Percentiles rank a stretch among this genome's conserved stretches.
Evolutionary conservation across 768 basidiomycete genomes (phyloP).

Genomic region (Suillus tomentosus): DNA sequence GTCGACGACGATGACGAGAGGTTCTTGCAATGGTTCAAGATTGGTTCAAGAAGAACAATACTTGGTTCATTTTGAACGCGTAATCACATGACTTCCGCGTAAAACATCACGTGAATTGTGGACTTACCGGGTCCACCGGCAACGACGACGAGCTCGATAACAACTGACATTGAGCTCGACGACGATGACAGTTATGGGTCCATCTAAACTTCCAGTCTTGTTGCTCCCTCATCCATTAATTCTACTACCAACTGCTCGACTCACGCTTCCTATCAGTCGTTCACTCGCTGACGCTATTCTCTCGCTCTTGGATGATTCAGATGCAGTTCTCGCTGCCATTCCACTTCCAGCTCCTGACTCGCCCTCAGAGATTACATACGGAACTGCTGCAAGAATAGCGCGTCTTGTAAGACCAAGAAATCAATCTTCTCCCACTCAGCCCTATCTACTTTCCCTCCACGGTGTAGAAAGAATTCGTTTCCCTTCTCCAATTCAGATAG

Average conservation of each 20-base stretch:
- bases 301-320: conserved; percentile 67
- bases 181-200: neutral
- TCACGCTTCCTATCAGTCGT: conserved; percentile 67
- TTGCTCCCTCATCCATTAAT: conserved; percentile 70
- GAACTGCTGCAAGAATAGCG: conserved; percentile 70
- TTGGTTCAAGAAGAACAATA: conserved; percentile 6
- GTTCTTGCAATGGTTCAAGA: conserved; percentile 4
- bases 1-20: neutral
- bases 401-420: conserved; percentile 68
- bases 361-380: conserved; percentile 49
- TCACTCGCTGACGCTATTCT: conserved; percentile 66
- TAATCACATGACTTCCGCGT: conserved; percentile 6
- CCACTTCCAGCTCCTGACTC: conserved; percentile 39
- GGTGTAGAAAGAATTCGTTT: conserved; percentile 70
- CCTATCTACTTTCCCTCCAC: conserved; percentile 71
- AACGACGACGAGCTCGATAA: neutral
- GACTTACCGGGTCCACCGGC: conserved; percentile 3
- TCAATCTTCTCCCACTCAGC: conserved; percentile 40
- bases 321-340: conserved; percentile 66
- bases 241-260: conserved; percentile 71
- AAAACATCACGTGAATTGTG: conserved; percentile 17
- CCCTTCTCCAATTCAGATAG: conserved; percentile 38
- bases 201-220: conserved; percentile 62
- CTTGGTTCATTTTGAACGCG: conserved; percentile 8
- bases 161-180: neutral